Base-by-base conservation (phyloP, 2,329 filamentous ascomycete genomes). In the Aspergillus pseudoviridinutans region DNA sequence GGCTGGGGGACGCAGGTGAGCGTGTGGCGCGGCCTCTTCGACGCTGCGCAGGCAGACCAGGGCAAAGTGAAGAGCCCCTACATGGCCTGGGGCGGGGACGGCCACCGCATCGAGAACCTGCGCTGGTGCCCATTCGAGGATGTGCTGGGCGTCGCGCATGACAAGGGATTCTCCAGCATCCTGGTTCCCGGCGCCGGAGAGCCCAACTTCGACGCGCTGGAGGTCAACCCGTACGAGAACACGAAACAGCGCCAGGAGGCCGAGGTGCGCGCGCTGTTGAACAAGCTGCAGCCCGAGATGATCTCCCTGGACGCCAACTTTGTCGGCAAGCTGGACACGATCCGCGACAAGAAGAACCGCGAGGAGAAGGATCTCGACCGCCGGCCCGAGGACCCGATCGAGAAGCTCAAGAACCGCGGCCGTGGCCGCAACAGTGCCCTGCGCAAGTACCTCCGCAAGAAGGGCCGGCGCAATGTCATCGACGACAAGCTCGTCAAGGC, bases 251-350 rank as follows among this genome's bases (percentile, higher is more conserved):
- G 94, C 68, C 92, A 95, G 75, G 94, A 99, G 76, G 83, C 84
- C 52, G 94, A 99, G 76, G 92, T 99, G 73, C 91, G 90, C 79
- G 82, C 84, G 12, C 82, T 99, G 62, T 85, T 99, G 66, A 96
- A 95, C 81, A 99, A 99, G 79, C 82, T 99, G 50, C 87, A 92
- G 68, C 93, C 94, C 3, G 93, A 96, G 71, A 99, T 97, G 91
- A 99, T 99, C 61, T 90, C 91, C 1, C 80, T 99, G 24, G 88
- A 99, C 71, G 93, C 94, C 65, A 89, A 94, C 74, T 95, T 92
- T 71, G 86, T 99, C 66, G 94, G 94, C 55, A 91, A 87, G 65
- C 81, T 99, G 32, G 92, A 99, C 71, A 80, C 92, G 57, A 84
- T 90, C 52, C 91, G 88, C 38, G 86, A 92, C 59, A 83, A 90